Evolutionary conservation across 208 protist genomes (phyloP).

Genomic region (Leishmania martiniquensis): DNA sequence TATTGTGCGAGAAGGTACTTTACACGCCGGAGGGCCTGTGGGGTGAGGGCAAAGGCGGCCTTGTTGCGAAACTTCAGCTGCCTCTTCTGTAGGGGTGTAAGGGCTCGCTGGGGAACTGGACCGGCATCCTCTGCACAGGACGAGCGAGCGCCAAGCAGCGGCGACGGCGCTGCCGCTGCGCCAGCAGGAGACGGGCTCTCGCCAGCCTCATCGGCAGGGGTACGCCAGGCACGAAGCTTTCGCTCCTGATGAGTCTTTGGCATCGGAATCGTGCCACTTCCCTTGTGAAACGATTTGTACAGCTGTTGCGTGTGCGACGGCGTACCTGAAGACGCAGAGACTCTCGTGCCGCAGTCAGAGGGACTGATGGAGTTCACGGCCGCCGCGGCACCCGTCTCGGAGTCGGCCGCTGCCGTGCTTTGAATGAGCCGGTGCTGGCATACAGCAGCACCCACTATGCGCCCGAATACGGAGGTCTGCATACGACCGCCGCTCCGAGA

Average conservation of each 20-base stretch:
- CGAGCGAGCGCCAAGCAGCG: conserved; percentile 49
- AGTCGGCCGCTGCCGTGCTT: conserved; percentile 1
- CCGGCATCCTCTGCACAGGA: conserved; percentile 81
- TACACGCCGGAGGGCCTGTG: conserved; percentile 80
- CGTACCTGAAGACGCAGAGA: conserved; percentile 6
- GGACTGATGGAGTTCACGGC: background rate
- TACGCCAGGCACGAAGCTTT: conserved; percentile 6
- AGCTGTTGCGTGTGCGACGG: conserved; percentile 36
- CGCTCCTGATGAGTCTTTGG: conserved; percentile 33
- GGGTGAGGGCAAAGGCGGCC: conserved; percentile 82
- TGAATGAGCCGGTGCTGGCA: conserved; percentile 13
- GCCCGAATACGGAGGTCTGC: background rate
- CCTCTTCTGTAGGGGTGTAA: conserved; percentile 82
- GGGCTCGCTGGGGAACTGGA: conserved; percentile 53
- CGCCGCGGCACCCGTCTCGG: background rate
- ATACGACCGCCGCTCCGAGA: background rate
- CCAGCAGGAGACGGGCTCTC: conserved; percentile 4
- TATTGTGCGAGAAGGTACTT: conserved; percentile 76
- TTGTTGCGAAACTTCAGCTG: conserved; percentile 84
- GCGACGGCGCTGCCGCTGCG: conserved; percentile 3
- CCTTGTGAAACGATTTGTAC: conserved; percentile 85
- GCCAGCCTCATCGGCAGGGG: conserved; percentile 1
- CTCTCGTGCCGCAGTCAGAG: background rate
- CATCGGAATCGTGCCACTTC: conserved; percentile 51
- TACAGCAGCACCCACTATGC: background rate